Conservation (phyloP, 208 protist genomes). For the Leishmania mexicana region DNA sequence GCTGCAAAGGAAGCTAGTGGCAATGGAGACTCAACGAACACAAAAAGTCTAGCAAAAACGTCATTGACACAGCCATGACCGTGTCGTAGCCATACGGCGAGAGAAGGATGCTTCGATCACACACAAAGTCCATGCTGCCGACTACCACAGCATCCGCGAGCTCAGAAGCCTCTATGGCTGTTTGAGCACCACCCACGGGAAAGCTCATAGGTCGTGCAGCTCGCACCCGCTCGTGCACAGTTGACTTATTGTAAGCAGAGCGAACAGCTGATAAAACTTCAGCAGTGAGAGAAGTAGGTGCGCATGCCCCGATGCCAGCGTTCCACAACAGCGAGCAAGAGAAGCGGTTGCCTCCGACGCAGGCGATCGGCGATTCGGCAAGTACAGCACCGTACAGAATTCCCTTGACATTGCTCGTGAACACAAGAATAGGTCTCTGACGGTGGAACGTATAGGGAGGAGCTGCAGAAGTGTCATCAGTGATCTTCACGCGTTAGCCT, state of each 20-base stretch:
- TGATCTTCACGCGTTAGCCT: conserved; percentile 1
- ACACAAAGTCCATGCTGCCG: conserved; percentile 23
- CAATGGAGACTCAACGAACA: neutral
- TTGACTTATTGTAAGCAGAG: conserved; percentile 11
- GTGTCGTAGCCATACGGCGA: conserved; percentile 16
- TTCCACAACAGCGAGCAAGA: neutral
- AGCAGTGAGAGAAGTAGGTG: neutral
- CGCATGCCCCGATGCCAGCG: conserved; percentile 4
- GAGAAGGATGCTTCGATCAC: conserved; percentile 1
- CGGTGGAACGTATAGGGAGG: neutral
- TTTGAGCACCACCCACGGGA: conserved; percentile 45
- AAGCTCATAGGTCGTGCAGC: conserved; percentile 33
- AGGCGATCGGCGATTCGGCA: conserved; percentile 12
- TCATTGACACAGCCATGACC: neutral
- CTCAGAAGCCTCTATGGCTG: conserved; percentile 42
- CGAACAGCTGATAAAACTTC: neutral
- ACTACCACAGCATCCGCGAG: conserved; percentile 20
- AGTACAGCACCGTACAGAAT: conserved; percentile 18
- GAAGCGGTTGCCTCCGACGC: neutral
- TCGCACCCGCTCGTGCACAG: conserved; percentile 19
- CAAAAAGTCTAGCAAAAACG: conserved; percentile 16
- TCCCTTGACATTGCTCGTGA: neutral
- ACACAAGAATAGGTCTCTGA: conserved; percentile 5
- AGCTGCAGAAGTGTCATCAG: neutral
- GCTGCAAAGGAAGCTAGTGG: neutral